Conservation (phyloP, 129 eudicot genomes). For the Deinandra increscens region DNA sequence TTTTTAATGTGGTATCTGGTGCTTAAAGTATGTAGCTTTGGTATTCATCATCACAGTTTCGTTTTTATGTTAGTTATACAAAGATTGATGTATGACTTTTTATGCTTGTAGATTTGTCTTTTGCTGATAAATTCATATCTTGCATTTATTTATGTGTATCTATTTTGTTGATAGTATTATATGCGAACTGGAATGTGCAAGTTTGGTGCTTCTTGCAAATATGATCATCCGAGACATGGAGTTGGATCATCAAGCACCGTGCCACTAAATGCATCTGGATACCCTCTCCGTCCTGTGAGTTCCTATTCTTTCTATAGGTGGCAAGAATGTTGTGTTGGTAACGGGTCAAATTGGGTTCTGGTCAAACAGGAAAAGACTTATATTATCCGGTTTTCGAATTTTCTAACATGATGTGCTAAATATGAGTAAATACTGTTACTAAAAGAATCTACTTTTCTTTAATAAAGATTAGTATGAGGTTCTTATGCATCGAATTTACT, state of each 20-base stretch:
- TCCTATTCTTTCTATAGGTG: not conserved
- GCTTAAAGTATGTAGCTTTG: slow-evolving; percentile 7
- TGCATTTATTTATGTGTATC: not conserved
- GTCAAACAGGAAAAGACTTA: not conserved
- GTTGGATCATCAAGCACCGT: slow-evolving; percentile 51
- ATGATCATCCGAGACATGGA: slow-evolving; percentile 92
- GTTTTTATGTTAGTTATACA: not conserved
- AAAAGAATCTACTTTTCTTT: not conserved
- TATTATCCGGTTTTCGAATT: not conserved
- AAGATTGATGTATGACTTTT: not conserved
- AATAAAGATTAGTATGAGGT: not conserved
- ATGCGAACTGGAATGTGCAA: slow-evolving; percentile 93
- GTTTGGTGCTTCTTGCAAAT: slow-evolving; percentile 89
- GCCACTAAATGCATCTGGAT: slow-evolving; percentile 66
- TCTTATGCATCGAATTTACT: not conserved
- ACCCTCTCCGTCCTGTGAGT: slow-evolving; percentile 84
- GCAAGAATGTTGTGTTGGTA: slow-evolving; percentile 3
- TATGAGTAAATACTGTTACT: not conserved
- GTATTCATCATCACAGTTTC: slow-evolving; percentile 7
- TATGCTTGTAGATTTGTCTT: not conserved
- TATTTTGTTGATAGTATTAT: slow-evolving; percentile 48
- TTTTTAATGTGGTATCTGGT: slow-evolving; percentile 8
- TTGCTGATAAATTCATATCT: slow-evolving; percentile 2
- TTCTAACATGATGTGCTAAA: not conserved
- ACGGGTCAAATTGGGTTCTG: not conserved